phyloP scores from a whole-genome alignment of 768 basidiomycete species.

The Lanmaoa pseudosensibilis region DNA sequence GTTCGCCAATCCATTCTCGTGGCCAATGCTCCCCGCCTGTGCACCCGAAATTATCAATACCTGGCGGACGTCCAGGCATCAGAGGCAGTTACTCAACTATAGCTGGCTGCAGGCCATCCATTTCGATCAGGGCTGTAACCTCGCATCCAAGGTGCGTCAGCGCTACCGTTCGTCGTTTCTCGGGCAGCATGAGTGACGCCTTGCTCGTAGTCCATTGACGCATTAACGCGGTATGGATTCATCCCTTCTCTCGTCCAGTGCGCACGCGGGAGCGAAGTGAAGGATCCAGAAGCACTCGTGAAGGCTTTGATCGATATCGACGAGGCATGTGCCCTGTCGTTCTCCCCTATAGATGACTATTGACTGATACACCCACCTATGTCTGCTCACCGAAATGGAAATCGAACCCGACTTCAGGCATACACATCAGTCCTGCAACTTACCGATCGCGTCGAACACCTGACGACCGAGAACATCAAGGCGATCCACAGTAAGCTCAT shows the following conservation, averaged over 20 bases:
- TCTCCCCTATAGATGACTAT: too few relatives aligned
- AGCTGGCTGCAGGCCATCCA: conserved; percentile 31
- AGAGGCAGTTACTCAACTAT: conserved; percentile 33
- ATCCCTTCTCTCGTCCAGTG: conserved; percentile 24
- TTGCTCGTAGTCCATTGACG: conserved; percentile 25
- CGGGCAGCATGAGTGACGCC: background rate
- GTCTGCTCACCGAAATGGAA: background rate
- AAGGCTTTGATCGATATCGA: conserved; percentile 25
- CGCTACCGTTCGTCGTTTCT: background rate
- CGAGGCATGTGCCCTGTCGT: conserved; percentile 17
- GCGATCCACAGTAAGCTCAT: conserved; percentile 31
- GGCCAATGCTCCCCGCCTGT: conserved; percentile 31
- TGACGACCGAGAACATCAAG: conserved; percentile 32
- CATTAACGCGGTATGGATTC: conserved; percentile 29
- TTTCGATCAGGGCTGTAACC: conserved; percentile 29
- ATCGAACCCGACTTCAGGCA: conserved; percentile 17
- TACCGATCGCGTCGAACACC: conserved; percentile 24
- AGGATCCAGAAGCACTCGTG: conserved; percentile 23
- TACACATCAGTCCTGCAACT: conserved; percentile 24
- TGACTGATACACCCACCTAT: background rate
- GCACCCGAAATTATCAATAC: conserved; percentile 29
- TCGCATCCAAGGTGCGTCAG: conserved; percentile 19
- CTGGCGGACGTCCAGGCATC: conserved; percentile 25
- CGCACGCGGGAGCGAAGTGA: conserved; percentile 24
- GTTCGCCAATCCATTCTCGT: conserved; percentile 35